phyloP scores from a whole-genome alignment of 805 yeast genomes.

The Komagataella mondaviorum region DNA sequence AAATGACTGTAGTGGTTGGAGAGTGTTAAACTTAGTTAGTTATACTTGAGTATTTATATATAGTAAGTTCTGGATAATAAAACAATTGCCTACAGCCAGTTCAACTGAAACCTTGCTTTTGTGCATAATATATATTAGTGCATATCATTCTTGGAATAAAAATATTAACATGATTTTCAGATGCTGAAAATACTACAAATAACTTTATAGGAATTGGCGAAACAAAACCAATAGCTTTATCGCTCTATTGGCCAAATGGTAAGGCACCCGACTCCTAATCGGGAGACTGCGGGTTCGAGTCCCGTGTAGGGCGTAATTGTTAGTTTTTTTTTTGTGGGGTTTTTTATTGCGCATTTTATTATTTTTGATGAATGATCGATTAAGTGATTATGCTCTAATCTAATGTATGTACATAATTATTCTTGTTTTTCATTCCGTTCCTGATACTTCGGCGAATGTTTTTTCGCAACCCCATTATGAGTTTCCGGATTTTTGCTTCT shows the following conservation, averaged over 20 bases:
- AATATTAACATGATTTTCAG: too few species aligned
- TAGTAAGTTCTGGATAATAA: too few species aligned
- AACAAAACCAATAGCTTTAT: not conserved
- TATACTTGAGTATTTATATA: too few species aligned
- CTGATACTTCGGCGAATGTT: not conserved
- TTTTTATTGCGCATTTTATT: not conserved
- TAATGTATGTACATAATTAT: not conserved
- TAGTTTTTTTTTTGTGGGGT: not conserved
- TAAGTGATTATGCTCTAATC: not conserved
- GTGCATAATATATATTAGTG: too few species aligned
- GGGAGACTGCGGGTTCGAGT: conserved; percentile 30
- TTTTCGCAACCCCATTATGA: not conserved
- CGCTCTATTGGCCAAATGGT: conserved; percentile 31
- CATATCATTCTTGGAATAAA: too few species aligned
- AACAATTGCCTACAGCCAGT: too few species aligned
- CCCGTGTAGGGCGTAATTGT: conserved; percentile 23
- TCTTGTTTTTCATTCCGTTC: not conserved
- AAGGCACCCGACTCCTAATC: conserved; percentile 33
- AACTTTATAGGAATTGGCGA: not conserved
- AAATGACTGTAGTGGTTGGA: too few species aligned
- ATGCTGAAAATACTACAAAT: too few species aligned
- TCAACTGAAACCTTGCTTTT: too few species aligned
- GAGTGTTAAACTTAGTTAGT: too few species aligned
- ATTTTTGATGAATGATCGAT: too few species aligned
- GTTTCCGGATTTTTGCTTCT: not conserved